Base-by-base conservation (phyloP, 2,329 filamentous ascomycete species). In the Sclerotinia nivalis region DNA sequence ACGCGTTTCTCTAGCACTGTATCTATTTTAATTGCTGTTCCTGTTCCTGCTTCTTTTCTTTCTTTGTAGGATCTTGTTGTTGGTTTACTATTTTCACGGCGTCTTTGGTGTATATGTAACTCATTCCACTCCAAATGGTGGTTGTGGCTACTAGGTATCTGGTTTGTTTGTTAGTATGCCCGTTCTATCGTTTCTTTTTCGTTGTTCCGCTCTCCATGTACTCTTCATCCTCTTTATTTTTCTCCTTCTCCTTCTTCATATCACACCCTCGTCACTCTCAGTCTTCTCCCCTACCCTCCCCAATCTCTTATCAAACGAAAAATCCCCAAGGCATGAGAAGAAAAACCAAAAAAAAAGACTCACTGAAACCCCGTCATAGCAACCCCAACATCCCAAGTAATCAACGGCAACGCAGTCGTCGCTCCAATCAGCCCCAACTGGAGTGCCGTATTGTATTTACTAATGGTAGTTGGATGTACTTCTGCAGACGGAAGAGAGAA, bases 401-500 rank as follows among this genome's bases (percentile, higher is more conserved):
- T 75, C 18, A 97, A 85, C 0, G 94, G 95, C 55, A 93, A 86
- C 1, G 92, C 89, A 61, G 95, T 93, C 2, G 93, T 94, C 15
- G 90, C 86, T 25, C 94, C 95, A 76, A 99, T 91, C 18, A 99
- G 86, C 6, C 90, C 88, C 28, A 99, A 83, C 80, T 99, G 96
- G 75, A 98, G 82, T 56, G 96, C 93, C 0, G 96, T 99, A 81
- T 99, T 99, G 80, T 93, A 90, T 83, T 96, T 96, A 81, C 91
- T 93, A 72, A 96, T 92, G 1, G 86, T 90, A 0, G 93, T 96
- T 0, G 93, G 93, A 71, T 88, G 90, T 8, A 96, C 93, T 80
- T 96, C 92, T 3, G 93, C 93, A 52, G 89, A 92, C 2, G 93
- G 96, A 20, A 99, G 86, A 4, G 92, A 95, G 78, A 99, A 98